Percentiles rank a stretch among this genome's conserved stretches.
Conservation (phyloP, 1,284 basidiomycete genomes). For the Ustilago nuda region DNA sequence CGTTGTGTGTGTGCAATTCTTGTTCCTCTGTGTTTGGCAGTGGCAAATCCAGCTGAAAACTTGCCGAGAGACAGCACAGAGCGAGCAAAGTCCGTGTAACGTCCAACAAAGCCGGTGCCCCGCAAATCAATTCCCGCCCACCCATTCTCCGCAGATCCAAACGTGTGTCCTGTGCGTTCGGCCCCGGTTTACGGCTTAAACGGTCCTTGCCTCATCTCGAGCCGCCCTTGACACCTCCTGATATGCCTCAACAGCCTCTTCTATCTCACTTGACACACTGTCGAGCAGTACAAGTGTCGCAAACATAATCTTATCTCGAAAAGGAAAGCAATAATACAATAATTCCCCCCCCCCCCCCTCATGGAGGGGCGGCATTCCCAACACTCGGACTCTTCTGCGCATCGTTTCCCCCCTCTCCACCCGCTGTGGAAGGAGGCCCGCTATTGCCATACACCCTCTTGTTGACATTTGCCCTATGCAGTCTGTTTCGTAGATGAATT, state of each 20-base stretch:
- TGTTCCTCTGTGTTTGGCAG: no score
- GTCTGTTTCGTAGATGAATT: conserved; percentile 85
- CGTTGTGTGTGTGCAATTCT: no score
- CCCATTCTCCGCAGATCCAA: neutral
- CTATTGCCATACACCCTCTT: conserved; percentile 46
- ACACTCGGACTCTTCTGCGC: conserved; percentile 18
- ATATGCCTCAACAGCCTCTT: neutral
- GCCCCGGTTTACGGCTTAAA: conserved; percentile 1
- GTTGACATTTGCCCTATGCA: conserved; percentile 73
- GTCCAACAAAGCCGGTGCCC: conserved; percentile 1
- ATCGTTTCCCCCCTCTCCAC: neutral
- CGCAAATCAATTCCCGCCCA: neutral
- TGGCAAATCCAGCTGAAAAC: conserved; percentile 6
- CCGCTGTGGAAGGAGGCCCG: conserved; percentile 11
- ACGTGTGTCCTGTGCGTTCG: conserved; percentile 15
- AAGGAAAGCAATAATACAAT: conserved; percentile 3
- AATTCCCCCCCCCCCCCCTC: neutral
- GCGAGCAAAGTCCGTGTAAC: neutral
- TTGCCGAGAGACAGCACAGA: neutral
- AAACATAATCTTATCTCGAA: neutral
- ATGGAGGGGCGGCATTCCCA: conserved; percentile 11
- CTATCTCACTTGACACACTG: neutral
- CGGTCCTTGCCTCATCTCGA: neutral
- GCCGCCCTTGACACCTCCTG: neutral
- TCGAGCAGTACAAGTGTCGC: neutral